A percentile compares a stretch with the other conserved stretches of the same genome.
These are phyloP conservation scores for Lactifluus subvellereus DNA, from an alignment of 768 basidiomycete genomes.

Conservation along the genomic window DNA sequence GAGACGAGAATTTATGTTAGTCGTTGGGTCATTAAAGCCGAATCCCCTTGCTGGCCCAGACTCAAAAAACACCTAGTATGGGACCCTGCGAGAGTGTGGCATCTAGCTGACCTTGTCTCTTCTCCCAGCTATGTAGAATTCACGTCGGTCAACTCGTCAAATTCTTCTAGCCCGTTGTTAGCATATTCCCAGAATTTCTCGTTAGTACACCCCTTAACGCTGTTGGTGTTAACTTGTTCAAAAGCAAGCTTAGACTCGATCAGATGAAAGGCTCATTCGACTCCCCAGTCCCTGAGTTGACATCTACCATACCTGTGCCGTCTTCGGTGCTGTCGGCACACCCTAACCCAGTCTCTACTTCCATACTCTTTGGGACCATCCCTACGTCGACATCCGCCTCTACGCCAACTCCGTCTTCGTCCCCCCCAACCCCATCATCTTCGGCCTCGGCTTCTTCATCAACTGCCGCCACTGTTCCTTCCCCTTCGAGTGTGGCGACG, in stretches of 20 bases:
- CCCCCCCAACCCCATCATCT: not conserved
- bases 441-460: not conserved
- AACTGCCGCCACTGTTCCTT: not conserved
- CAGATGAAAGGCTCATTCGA: constrained; percentile 57
- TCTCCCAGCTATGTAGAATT: constrained; percentile 56
- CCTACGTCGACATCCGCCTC: not conserved
- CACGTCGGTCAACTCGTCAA: constrained; percentile 26
- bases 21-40: constrained; percentile 36
- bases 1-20: not conserved
- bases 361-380: not conserved
- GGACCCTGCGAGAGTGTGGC: not conserved
- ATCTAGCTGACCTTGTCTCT: not conserved
- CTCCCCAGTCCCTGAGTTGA: constrained; percentile 44
- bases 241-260: constrained; percentile 37
- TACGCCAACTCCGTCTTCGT: not conserved
- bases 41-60: constrained; percentile 50
- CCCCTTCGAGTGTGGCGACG: constrained; percentile 1
- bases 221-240: not conserved
- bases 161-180: constrained; percentile 33
- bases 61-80: constrained; percentile 52
- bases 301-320: constrained; percentile 38
- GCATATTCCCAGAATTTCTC: constrained; percentile 52
- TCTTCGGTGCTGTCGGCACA: constrained; percentile 30
- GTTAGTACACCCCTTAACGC: constrained; percentile 33
- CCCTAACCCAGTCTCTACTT: constrained; percentile 5